Conservation (phyloP, 1,284 basidiomycete genomes). For the Cryptococcus floricola region DNA sequence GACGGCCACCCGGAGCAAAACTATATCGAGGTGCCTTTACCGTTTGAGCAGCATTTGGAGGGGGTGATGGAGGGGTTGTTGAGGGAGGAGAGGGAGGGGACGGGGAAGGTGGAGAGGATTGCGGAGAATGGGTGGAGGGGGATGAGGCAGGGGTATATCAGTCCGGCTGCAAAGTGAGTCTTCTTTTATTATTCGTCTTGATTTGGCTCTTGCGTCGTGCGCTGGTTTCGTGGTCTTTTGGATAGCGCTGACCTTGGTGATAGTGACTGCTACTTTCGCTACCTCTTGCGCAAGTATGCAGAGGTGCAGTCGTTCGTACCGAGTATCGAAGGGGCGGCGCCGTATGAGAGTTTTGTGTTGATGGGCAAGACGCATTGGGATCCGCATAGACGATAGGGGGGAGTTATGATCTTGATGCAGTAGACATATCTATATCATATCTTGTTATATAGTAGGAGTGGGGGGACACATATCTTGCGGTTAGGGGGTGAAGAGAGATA, state of each 20-base stretch:
- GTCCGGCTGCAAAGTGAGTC: constrained; percentile 36
- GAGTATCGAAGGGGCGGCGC: constrained; percentile 22
- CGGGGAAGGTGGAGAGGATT: constrained; percentile 35
- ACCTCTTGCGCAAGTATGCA: constrained; percentile 26
- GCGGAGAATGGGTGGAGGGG: constrained; percentile 37
- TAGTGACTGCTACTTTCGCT: constrained; percentile 27
- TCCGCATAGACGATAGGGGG: constrained; percentile 16
- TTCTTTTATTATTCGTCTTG: constrained; percentile 2
- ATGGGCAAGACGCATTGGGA: constrained; percentile 40
- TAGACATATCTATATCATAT: background rate
- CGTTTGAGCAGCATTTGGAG: constrained; percentile 31
- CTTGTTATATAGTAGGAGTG: background rate
- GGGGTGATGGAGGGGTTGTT: constrained; percentile 39
- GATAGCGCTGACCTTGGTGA: background rate
- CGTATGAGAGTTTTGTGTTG: constrained; percentile 40
- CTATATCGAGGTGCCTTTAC: constrained; percentile 35
- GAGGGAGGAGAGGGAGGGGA: constrained; percentile 16
- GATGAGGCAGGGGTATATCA: constrained; percentile 39
- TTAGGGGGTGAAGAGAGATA: no score
- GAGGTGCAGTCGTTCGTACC: constrained; percentile 33
- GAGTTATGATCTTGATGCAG: no score
- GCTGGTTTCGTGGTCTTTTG: no score
- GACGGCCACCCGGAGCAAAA: constrained; percentile 41
- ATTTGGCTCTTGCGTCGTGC: no score
- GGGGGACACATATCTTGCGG: no score